Conservation (phyloP, 2,329 filamentous ascomycete genomes). For the Fusarium concolor region DNA sequence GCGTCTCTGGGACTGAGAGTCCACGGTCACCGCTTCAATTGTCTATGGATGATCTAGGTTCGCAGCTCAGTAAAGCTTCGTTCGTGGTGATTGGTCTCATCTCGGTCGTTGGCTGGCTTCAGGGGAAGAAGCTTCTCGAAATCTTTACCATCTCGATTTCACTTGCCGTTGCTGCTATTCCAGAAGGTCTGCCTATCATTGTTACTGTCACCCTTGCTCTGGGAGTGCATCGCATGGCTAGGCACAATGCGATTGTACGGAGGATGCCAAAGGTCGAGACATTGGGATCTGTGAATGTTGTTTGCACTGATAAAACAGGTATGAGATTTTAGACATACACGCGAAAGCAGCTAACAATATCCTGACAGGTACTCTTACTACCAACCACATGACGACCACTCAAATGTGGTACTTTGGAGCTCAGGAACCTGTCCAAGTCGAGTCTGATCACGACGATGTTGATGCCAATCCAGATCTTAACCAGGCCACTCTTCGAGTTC, state of each 20-base stretch:
- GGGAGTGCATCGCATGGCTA: slow-evolving; percentile 96
- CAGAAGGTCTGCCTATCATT: slow-evolving; percentile 96
- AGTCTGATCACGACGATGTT: slow-evolving; percentile 64
- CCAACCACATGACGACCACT: slow-evolving; percentile 98
- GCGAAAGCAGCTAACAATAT: slow-evolving; percentile 28
- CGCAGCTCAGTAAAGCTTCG: slow-evolving; percentile 95
- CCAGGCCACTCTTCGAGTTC: slow-evolving; percentile 79
- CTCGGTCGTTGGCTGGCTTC: slow-evolving; percentile 87
- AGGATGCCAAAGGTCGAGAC: slow-evolving; percentile 97
- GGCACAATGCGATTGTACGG: slow-evolving; percentile 92
- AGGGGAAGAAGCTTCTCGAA: slow-evolving; percentile 89
- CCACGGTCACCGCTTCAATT: slow-evolving; percentile 93
- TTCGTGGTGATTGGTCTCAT: slow-evolving; percentile 95
- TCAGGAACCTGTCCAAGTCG: slow-evolving; percentile 62
- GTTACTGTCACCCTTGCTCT: slow-evolving; percentile 96
- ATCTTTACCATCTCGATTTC: slow-evolving; percentile 99
- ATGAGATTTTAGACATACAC: slow-evolving; percentile 33
- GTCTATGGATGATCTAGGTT: slow-evolving; percentile 97
- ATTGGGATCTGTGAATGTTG: slow-evolving; percentile 98
- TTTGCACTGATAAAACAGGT: slow-evolving; percentile 98
- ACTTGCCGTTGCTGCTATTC: slow-evolving; percentile 94
- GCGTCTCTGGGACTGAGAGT: slow-evolving; percentile 93
- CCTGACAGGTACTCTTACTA: slow-evolving; percentile 82
- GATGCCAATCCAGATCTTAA: slow-evolving; percentile 69
- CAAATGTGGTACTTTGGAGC: slow-evolving; percentile 96